Conservation (phyloP, 164 flowering plant genomes). For the Umbilicus rupestris region DNA sequence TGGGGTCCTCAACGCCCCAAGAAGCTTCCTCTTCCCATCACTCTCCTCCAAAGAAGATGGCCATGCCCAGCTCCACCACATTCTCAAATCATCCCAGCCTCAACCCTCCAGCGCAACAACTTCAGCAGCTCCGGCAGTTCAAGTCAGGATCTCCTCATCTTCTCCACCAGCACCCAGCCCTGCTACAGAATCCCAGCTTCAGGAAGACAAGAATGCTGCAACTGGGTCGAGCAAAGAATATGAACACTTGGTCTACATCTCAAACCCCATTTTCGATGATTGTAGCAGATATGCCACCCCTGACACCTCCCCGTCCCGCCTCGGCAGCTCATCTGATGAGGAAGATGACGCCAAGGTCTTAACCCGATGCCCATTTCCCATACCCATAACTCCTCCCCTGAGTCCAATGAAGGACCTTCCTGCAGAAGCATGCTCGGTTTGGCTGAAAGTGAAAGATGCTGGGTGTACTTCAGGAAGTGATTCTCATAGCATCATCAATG, state of each 20-base stretch:
- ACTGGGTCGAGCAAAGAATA: background rate
- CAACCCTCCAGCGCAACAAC: conserved; percentile 15
- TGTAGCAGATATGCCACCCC: conserved; percentile 54
- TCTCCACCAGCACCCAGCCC: conserved; percentile 17
- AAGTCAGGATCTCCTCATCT: conserved; percentile 17
- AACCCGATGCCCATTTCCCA: too few species aligned
- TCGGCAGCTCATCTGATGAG: conserved; percentile 29
- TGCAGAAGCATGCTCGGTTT: too few species aligned
- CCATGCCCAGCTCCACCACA: conserved; percentile 15
- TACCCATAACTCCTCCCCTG: too few species aligned
- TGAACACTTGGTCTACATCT: conserved; percentile 57
- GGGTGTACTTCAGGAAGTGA: too few species aligned
- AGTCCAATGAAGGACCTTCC: too few species aligned
- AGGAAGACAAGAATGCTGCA: background rate
- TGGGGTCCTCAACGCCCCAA: conserved; percentile 64
- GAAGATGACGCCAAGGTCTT: conserved; percentile 15
- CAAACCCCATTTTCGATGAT: conserved; percentile 71
- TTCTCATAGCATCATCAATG: too few species aligned
- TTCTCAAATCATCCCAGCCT: conserved; percentile 9
- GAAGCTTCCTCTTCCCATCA: conserved; percentile 50
- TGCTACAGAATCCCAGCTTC: background rate
- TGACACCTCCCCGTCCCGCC: conserved; percentile 63
- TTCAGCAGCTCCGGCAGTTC: conserved; percentile 9
- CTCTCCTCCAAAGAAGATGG: conserved; percentile 14
- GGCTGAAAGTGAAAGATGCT: too few species aligned